Conservation (phyloP, 225 moss, liverwort and hornwort genomes). For the Anthoceros angustus region DNA sequence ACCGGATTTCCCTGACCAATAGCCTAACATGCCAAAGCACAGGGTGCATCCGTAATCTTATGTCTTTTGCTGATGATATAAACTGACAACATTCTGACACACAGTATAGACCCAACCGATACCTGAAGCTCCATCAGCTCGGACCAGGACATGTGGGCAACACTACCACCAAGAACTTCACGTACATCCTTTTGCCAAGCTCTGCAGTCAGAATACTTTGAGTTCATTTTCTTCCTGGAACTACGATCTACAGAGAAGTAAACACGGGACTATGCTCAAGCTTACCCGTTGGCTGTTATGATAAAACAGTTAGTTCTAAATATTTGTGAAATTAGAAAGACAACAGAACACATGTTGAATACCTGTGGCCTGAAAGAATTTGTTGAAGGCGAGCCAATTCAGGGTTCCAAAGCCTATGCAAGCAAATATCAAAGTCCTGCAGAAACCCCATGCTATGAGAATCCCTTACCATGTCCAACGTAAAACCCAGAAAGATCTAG, state of each 20-base stretch:
- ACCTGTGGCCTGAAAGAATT: neutral
- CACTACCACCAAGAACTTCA: conserved; percentile 34
- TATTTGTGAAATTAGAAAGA: neutral
- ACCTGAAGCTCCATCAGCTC: conserved; percentile 79
- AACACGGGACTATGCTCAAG: neutral
- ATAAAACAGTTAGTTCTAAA: neutral
- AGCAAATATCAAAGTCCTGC: neutral
- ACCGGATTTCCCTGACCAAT: conserved; percentile 49
- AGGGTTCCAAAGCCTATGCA: neutral
- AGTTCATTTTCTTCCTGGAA: neutral
- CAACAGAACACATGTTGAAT: neutral
- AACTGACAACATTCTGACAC: neutral
- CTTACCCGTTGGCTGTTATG: neutral
- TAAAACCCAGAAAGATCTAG: neutral
- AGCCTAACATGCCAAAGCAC: conserved; percentile 26
- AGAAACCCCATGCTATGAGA: neutral
- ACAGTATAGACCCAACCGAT: neutral
- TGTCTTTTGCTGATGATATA: neutral
- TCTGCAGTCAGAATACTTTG: conserved; percentile 20
- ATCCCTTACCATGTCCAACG: neutral
- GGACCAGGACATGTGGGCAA: conserved; percentile 43
- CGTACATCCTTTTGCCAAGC: conserved; percentile 61
- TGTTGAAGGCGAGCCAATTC: neutral
- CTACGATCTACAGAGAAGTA: neutral
- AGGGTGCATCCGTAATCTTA: neutral